Evolutionary conservation across 2,329 filamentous ascomycete species (phyloP), one percentile per base, ranked within the genome.

Genomic region (Lasiodiplodia theobromae): DNA sequence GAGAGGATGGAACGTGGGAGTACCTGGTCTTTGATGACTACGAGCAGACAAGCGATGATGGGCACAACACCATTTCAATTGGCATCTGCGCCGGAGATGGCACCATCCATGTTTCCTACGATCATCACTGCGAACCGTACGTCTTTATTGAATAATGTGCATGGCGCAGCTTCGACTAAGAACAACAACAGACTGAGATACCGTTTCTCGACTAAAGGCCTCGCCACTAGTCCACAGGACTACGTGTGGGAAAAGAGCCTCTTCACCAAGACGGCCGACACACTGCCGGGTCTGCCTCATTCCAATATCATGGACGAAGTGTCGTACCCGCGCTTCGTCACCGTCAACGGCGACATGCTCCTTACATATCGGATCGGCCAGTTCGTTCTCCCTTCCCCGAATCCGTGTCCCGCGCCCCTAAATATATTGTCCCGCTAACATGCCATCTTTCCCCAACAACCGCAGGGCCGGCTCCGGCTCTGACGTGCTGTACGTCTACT

Each of bases 1-100:
- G 73, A 4, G n/a, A 31, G 1, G 53, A 18, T 28, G 40, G 52
- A 2, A 5, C 5, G 6, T 86, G 85, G 84, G 77, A 86, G 71
- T 81, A 80, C 11, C 72, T 85, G 40, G 78, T 81, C 1, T 83
- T 86, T 34, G 78, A 79, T 0, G 85, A 86, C 73, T 86, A 86
- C 58, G 76, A 81, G 18, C 84, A 86, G 72, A 83, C 79, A 14
- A 81, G 80, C 1, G 80, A 86, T 53, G 85, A 86, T 68, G 84
- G 84, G 3, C 85, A 86, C 72, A 86, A 86, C 69, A 86, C 84
- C 3, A 82, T 86, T 56, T 84, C 84, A 73, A 78, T 86, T 70
- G 85, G 84, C 2, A 82, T 86, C 53, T 57, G 52, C 16, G 85
- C 81, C 54, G 83, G 81, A 1, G 84, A 86, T 69, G 84, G 84